Evolutionary conservation across 1,139 yeast genomes (phyloP), one percentile per base, ranked within the genome.

Genomic region (Pichia cactophila): DNA sequence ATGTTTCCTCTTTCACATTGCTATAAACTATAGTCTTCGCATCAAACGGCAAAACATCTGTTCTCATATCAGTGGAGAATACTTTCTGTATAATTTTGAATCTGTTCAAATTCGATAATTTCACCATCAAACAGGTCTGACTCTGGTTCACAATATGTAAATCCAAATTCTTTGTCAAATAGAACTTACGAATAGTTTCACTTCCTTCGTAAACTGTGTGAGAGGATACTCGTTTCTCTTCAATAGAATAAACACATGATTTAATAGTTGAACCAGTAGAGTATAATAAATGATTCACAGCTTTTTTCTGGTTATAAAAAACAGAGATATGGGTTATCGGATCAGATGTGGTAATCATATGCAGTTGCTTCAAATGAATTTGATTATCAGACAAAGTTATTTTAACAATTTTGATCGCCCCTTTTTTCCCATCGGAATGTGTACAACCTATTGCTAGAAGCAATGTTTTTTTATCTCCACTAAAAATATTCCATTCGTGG

Each of bases 391-490:
- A 35, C 36, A 62, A 61, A 4, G 61, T 54, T 10, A 77, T 52
- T 52, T 76, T 80, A 16, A 75, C 58, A 7, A 77, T 70, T 53
- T 72, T 75, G 35, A 77, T 64, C 0, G 66, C 51, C 0, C 81
- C 41, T 23, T 17, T 80, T 12, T 53, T 50, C 2, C 47, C 51
- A 2, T 53, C 51, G 5, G 42, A 49, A 1, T 50, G 55, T 2
- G 53, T 47, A 49, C 74, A 71, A 2, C 81, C 80, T 31, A 76
- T 57, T 39, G 75, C 60, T 1, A 77, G 53, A 53, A 75, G 61
- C 9, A 53, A 47, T 39, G 59, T 61, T 7, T 47, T 50, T 31
- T 53, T 54, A 7, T 43, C 48, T 23, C 43, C 51, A 28, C 46
- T 69, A 50, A 71, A 67, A 14, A 70, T 69, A 36, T 61, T 54